Evolutionary conservation across 352 stramenopile genomes (phyloP), one percentile per base, ranked within the genome.

Genomic region (Globisporangium carolinianum): DNA sequence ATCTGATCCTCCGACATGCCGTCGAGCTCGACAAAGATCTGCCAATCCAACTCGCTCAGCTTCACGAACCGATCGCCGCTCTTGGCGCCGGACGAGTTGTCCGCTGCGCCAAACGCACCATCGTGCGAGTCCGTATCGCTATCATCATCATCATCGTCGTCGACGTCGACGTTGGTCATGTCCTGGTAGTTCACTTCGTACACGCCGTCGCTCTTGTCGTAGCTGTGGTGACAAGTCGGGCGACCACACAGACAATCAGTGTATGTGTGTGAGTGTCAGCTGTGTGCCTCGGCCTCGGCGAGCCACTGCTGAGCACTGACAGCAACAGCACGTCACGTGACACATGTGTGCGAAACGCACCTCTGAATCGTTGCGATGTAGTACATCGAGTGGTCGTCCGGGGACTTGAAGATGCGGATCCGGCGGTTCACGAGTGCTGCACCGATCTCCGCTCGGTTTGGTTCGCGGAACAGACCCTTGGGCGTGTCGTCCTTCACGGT

Each of bases 401-500:
- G 53, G 0, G 81, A 87, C 1, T 76, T 52, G 51, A 89, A 92
- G 2, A 93, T 66, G 0, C 85, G 79, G 8, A 94, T 74, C 6
- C 75, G 75, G 2, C 69, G 69, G n/a, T 73, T 73, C 2, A 91
- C 66, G 6, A 94, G 59, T 2, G 59, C 51, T 4, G 65, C 38
- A 17, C 76, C 77, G 15, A 53, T 69, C 36, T 94, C 85, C 10
- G 75, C 57, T 46, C 68, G 74, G 32, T 66, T 73, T 6, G 85
- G 83, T 51, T 94, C 85, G 5, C 79, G 67, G 49, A 89, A 94
- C 52, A 77, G 78, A 0, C 83, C 85, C 32, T 80, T 68, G 0
- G 68, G 58, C 10, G 67, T 58, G 6, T 73, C 66, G 43, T 73
- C 73, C 36, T 81, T 67, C 38, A 75, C 51, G 1, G 47, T 67